A percentile compares a stretch with the other conserved stretches of the same genome.
phyloP scores from a whole-genome alignment of 805 yeast species.

The Geotrichum ghanense region DNA sequence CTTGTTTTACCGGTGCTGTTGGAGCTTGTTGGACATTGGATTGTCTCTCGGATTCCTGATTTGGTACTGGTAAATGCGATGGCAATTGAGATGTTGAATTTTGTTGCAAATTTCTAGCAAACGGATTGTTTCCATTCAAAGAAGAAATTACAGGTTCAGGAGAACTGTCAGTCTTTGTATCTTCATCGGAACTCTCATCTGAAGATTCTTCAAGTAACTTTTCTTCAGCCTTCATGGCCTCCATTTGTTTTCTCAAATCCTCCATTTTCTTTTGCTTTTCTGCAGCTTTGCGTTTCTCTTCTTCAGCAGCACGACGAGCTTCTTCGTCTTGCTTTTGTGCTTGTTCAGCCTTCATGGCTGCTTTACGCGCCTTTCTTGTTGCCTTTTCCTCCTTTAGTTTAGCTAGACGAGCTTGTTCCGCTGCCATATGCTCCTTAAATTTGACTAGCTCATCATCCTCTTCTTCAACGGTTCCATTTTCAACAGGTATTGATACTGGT shows the following conservation, averaged over 20 bases:
- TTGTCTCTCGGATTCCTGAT: no score
- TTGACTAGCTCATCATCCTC: conserved; percentile 26
- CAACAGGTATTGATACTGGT: conserved; percentile 12
- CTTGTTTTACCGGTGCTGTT: conserved; percentile 2
- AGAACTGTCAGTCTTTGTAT: conserved; percentile 15
- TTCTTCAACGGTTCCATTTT: conserved; percentile 20
- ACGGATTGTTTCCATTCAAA: conserved; percentile 12
- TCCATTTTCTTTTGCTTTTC: not conserved
- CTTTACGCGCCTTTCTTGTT: conserved; percentile 29
- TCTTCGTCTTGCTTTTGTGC: conserved; percentile 26
- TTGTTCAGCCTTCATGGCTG: conserved; percentile 25
- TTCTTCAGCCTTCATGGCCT: conserved; percentile 21
- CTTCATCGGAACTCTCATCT: conserved; percentile 12
- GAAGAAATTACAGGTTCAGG: conserved; percentile 4
- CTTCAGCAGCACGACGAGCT: conserved; percentile 11
- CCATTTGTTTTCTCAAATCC: conserved; percentile 10
- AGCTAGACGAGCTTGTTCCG: conserved; percentile 14
- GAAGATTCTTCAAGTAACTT: conserved; percentile 6
- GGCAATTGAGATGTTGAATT: not conserved
- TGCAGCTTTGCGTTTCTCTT: not conserved
- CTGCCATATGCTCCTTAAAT: conserved; percentile 9
- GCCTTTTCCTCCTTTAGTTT: conserved; percentile 24
- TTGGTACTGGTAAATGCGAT: conserved; percentile 1
- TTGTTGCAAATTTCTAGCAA: not conserved
- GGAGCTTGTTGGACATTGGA: not conserved